Conservation (phyloP, 2,329 filamentous ascomycete species). For the Cladophialophora bantiana region DNA sequence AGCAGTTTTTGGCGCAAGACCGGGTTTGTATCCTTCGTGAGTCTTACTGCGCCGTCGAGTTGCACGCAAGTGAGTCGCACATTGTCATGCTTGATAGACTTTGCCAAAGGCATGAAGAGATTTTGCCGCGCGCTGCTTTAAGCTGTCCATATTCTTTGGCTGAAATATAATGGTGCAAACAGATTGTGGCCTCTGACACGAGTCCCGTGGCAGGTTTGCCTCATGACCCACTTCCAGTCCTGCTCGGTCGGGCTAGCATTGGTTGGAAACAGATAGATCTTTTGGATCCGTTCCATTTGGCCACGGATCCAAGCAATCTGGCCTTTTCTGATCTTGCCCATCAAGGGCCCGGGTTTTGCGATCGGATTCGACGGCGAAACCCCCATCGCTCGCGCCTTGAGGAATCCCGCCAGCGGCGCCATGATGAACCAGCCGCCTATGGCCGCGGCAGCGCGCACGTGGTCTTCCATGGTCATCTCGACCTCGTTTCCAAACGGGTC, state of each 20-base stretch:
- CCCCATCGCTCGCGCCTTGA: conserved; percentile 13
- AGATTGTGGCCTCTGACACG: conserved; percentile 1
- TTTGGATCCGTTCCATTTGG: conserved; percentile 31
- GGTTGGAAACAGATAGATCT: conserved; percentile 30
- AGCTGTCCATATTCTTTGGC: conserved; percentile 1
- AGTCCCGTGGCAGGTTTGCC: background rate
- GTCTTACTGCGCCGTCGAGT: no score
- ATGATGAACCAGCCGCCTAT: conserved; percentile 36
- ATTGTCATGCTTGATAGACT: no score
- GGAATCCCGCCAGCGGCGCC: conserved; percentile 28
- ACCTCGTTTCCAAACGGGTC: conserved; percentile 31
- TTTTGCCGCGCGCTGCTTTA: background rate
- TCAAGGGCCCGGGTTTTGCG: conserved; percentile 13
- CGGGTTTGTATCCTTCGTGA: no score
- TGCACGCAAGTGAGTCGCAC: no score
- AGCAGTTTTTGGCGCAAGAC: no score
- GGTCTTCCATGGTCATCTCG: conserved; percentile 35
- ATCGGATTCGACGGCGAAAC: background rate
- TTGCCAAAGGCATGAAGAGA: background rate
- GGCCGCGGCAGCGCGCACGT: conserved; percentile 32
- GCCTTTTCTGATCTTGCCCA: conserved; percentile 27
- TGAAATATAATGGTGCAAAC: background rate
- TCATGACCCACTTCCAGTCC: conserved; percentile 11
- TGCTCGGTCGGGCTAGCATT: conserved; percentile 2
- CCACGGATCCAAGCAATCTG: conserved; percentile 29